These are phyloP conservation scores for Kewa caespitosa DNA, from an alignment of 179 eudicot genomes.

Conservation along the genomic window DNA sequence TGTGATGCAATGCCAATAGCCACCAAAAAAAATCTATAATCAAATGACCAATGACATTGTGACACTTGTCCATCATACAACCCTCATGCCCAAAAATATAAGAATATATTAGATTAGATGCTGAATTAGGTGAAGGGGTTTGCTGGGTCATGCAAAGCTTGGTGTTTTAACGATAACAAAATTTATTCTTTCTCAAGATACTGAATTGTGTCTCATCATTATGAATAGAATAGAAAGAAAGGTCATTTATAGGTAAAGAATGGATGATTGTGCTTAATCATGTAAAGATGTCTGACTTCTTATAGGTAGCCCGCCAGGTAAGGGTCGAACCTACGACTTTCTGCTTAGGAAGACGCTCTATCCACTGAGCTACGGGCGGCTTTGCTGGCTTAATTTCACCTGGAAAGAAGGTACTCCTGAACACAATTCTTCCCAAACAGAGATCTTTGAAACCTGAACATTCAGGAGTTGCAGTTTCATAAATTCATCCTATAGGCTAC, in stretches of 20 bases:
- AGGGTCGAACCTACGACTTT: conserved; percentile 29
- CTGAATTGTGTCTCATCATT: background rate
- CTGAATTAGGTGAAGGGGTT: background rate
- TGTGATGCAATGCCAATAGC: no score
- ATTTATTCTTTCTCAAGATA: background rate
- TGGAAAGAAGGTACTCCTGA: no score
- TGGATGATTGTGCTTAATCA: background rate
- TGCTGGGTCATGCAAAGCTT: conserved; percentile 13
- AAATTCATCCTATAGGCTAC: background rate
- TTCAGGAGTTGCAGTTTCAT: background rate
- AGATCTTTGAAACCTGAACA: background rate
- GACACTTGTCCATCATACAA: no score
- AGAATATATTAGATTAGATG: no score
- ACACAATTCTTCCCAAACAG: background rate
- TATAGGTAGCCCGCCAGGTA: conserved; percentile 13
- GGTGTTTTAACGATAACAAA: background rate
- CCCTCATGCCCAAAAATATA: no score
- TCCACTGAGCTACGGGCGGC: conserved; percentile 26
- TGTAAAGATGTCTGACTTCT: background rate
- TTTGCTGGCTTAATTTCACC: background rate
- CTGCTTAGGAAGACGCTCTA: conserved; percentile 29
- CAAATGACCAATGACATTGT: no score
- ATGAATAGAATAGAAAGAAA: background rate
- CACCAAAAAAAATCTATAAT: no score
- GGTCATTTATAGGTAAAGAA: conserved; percentile 1